These are phyloP conservation scores for Sorghum bicolor DNA, from an alignment of 176 grass and related monocot species.

Conservation along the genomic window Sorghum_bicolor_NCBIv3 NC_012873.2:60663001-60663500, in stretches of 20 bases:
- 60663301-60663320: constrained; percentile 48
- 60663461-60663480: constrained; percentile 1
- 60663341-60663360: not conserved
- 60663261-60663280: constrained; percentile 74
- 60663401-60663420: not conserved
- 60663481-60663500: too few species aligned
- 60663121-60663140: constrained; percentile 78
- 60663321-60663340: constrained; percentile 14
- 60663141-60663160: constrained; percentile 73
- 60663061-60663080: not conserved
- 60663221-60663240: constrained; percentile 56
- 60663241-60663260: constrained; percentile 70
- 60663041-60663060: not conserved
- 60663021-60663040: constrained; percentile 11
- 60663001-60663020: not conserved
- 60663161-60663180: constrained; percentile 69
- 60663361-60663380: not conserved
- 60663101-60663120: constrained; percentile 94
- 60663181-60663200: constrained; percentile 52
- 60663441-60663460: not conserved
- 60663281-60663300: constrained; percentile 80
- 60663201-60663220: constrained; percentile 59
- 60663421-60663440: not conserved
- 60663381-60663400: not conserved
- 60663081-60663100: not conserved